Evolutionary conservation across 371 early-diverging fungal genomes (phyloP).

Genomic region (Cokeromyces recurvatus): DNA sequence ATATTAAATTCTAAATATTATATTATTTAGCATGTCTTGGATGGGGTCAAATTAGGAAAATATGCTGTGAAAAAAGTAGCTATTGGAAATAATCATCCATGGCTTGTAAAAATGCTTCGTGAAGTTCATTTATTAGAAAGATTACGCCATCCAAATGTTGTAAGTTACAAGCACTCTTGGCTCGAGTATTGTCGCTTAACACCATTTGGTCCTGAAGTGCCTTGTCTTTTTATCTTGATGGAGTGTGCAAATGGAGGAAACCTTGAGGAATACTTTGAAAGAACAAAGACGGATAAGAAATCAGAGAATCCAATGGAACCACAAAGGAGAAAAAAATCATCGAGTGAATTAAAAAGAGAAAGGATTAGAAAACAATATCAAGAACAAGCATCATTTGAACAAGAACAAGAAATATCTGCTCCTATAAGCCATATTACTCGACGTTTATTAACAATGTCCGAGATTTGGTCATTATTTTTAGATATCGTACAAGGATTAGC

Average conservation of each 20-base stretch:
- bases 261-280: conserved; percentile 84
- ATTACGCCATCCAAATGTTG: conserved; percentile 86
- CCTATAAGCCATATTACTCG: conserved; percentile 11
- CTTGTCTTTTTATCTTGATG: conserved; percentile 95
- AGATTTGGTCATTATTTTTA: conserved; percentile 81
- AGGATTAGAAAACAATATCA: conserved; percentile 27
- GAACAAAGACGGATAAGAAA: background rate
- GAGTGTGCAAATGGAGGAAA: conserved; percentile 96
- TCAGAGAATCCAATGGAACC: background rate
- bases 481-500: conserved; percentile 86
- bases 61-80: conserved; percentile 95
- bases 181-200: conserved; percentile 79
- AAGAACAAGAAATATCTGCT: conserved; percentile 6
- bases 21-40: conserved; percentile 67
- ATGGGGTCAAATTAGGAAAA: conserved; percentile 74
- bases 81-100: conserved; percentile 82
- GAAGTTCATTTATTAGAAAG: conserved; percentile 90
- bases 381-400: conserved; percentile 23
- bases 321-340: conserved; percentile 8
- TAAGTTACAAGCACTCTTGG: conserved; percentile 94
- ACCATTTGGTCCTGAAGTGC: conserved; percentile 85
- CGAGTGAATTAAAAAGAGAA: conserved; percentile 34
- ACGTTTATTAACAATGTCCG: conserved; percentile 54
- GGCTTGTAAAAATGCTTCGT: conserved; percentile 91
- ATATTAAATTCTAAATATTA: background rate